Evolutionary conservation across 1,284 basidiomycete species (phyloP).

Genomic region (Trichosporon ovoides): DNA sequence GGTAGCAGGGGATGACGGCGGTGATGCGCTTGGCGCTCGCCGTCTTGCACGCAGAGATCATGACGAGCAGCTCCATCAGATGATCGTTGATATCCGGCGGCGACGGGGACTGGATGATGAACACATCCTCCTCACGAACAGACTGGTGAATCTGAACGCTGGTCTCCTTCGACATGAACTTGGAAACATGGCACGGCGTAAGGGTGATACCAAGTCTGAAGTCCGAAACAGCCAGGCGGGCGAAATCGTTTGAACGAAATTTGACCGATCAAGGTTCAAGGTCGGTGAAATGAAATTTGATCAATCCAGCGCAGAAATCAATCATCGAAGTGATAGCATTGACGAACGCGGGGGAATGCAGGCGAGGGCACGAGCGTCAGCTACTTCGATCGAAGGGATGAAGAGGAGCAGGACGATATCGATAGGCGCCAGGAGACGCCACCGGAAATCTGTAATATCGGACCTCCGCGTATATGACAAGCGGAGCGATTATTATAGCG

Average conservation of each 20-base stretch:
- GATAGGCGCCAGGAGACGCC: not conserved
- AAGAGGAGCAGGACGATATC: not conserved
- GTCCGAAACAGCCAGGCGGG: slow-evolving; percentile 10
- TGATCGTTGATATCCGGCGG: slow-evolving; percentile 51
- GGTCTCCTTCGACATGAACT: slow-evolving; percentile 94
- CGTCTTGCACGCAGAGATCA: slow-evolving; percentile 81
- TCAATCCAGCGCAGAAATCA: too few relatives aligned
- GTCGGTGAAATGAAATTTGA: not conserved
- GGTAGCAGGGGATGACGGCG: slow-evolving; percentile 96
- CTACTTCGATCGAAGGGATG: not conserved
- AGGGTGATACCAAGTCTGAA: slow-evolving; percentile 82
- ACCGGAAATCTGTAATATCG: slow-evolving; percentile 6
- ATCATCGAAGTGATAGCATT: too few relatives aligned
- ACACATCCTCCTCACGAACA: slow-evolving; percentile 94
- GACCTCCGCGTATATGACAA: slow-evolving; percentile 1
- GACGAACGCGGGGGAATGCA: not conserved
- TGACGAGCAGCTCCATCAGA: slow-evolving; percentile 54
- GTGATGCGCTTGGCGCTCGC: slow-evolving; percentile 94
- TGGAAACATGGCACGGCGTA: slow-evolving; percentile 84
- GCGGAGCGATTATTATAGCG: not conserved
- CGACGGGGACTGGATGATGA: slow-evolving; percentile 71
- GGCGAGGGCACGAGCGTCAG: slow-evolving; percentile 1
- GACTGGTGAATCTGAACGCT: slow-evolving; percentile 89
- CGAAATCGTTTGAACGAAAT: slow-evolving; percentile 15
- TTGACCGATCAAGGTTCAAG: slow-evolving; percentile 8